Conservation (phyloP, 805 yeast species). For the Saturnispora ahearnii region DNA sequence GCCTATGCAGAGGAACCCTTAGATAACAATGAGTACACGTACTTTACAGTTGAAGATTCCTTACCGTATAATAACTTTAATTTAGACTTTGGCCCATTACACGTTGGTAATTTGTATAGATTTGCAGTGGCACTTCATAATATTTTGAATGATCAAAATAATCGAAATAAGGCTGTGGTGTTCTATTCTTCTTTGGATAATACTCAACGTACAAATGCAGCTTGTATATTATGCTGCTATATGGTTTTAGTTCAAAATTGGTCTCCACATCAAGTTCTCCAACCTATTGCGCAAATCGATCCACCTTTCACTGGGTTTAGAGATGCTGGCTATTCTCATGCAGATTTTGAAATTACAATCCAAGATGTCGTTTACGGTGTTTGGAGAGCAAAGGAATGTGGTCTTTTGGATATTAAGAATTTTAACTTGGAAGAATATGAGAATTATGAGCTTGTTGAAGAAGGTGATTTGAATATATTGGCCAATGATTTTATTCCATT, state of each 20-base stretch:
- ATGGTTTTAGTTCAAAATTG: conserved; percentile 93
- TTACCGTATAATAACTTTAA: conserved; percentile 93
- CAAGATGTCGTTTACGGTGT: conserved; percentile 94
- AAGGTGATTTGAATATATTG: conserved; percentile 88
- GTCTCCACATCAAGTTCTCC: conserved; percentile 97
- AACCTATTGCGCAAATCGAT: conserved; percentile 84
- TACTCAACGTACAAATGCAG: conserved; percentile 83
- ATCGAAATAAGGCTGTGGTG: conserved; percentile 82
- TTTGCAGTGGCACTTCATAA: conserved; percentile 94
- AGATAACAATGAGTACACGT: conserved; percentile 67
- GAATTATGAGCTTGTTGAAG: conserved; percentile 89
- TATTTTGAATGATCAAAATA: conserved; percentile 74
- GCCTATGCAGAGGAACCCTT: conserved; percentile 75
- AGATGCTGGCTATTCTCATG: conserved; percentile 95
- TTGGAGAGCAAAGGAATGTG: conserved; percentile 95
- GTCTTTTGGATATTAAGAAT: conserved; percentile 73
- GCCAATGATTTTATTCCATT: conserved; percentile 94
- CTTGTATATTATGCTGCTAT: conserved; percentile 87
- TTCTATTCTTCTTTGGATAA: conserved; percentile 80
- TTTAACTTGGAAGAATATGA: conserved; percentile 93
- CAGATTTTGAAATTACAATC: conserved; percentile 87
- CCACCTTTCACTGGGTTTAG: conserved; percentile 94
- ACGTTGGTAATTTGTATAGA: conserved; percentile 85
- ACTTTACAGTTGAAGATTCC: conserved; percentile 87
- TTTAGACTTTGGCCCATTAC: conserved; percentile 93